Evolutionary conservation across 371 early-diverging fungal genomes (phyloP).

Genomic region (Conidiobolus incongruus): DNA sequence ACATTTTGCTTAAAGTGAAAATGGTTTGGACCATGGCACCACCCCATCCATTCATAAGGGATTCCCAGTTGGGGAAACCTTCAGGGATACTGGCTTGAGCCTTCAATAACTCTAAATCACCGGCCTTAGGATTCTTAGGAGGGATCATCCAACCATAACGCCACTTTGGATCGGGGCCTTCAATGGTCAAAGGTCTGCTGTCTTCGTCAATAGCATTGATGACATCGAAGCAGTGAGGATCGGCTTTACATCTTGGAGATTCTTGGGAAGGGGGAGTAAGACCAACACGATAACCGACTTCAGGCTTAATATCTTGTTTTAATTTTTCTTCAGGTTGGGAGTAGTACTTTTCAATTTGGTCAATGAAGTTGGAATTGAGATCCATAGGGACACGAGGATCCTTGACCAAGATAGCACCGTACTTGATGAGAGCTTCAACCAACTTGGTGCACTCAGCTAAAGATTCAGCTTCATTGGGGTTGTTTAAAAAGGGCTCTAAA

Average conservation of each 20-base stretch:
- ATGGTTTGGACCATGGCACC: conserved; percentile 24
- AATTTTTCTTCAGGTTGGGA: conserved; percentile 24
- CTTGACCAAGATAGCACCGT: conserved; percentile 31
- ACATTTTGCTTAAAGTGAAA: conserved; percentile 23
- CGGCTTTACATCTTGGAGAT: conserved; percentile 31
- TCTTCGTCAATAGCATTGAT: conserved; percentile 12
- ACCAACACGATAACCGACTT: conserved; percentile 31
- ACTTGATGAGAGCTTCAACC: conserved; percentile 27
- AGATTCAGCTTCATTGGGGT: conserved; percentile 19
- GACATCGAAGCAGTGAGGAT: conserved; percentile 24
- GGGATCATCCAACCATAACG: conserved; percentile 31
- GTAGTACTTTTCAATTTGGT: conserved; percentile 43
- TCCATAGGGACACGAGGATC: conserved; percentile 34
- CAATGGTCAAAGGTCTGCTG: conserved; percentile 12
- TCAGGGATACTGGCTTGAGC: conserved; percentile 31
- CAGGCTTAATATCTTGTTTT: conserved; percentile 30
- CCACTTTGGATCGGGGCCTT: conserved; percentile 45
- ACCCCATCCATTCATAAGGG: conserved; percentile 37
- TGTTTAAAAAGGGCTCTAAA: conserved; percentile 21
- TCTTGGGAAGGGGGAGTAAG: conserved; percentile 39
- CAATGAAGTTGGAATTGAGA: conserved; percentile 7
- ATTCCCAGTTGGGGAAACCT: conserved; percentile 24
- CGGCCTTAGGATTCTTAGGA: conserved; percentile 16
- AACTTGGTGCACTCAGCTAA: conserved; percentile 24
- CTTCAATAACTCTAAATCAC: conserved; percentile 30